Percentiles rank a stretch among this genome's conserved stretches.
Evolutionary conservation across 2,329 filamentous ascomycete genomes (phyloP).

Genomic region (Xylariaceae sp.): DNA sequence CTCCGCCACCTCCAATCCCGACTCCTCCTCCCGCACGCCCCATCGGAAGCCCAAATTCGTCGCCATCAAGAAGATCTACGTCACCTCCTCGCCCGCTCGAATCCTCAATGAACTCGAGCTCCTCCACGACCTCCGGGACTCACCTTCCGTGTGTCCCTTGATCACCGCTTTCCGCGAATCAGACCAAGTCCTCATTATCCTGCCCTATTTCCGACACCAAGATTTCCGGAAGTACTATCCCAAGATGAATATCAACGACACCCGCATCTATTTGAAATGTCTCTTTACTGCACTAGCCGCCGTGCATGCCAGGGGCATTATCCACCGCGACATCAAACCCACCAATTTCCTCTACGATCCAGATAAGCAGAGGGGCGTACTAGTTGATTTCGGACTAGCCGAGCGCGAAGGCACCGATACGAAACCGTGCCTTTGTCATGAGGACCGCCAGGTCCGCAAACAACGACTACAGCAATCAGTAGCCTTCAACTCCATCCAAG

Average conservation of each 20-base stretch:
- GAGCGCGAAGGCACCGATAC: constrained; percentile 74
- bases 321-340: constrained; percentile 94
- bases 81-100: constrained; percentile 86
- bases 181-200: constrained; percentile 89
- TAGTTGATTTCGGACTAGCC: constrained; percentile 98
- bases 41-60: constrained; percentile 67
- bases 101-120: constrained; percentile 97
- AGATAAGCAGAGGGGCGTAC: constrained; percentile 70
- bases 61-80: constrained; percentile 98
- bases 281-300: constrained; percentile 79
- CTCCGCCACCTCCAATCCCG: constrained; percentile 39
- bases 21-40: constrained; percentile 32
- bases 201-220: constrained; percentile 92
- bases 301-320: constrained; percentile 77
- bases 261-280: constrained; percentile 82
- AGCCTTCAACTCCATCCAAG: constrained; percentile 51
- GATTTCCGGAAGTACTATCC: constrained; percentile 96
- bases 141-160: constrained; percentile 81
- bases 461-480: constrained; percentile 46
- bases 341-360: constrained; percentile 97
- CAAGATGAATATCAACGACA: constrained; percentile 78
- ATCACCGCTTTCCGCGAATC: constrained; percentile 95
- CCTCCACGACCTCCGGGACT: constrained; percentile 78
- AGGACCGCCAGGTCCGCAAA: constrained; percentile 57
- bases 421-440: constrained; percentile 77